Evolutionary conservation across 1,284 basidiomycete species (phyloP).

Genomic region (Sanghuangporus baumii): DNA sequence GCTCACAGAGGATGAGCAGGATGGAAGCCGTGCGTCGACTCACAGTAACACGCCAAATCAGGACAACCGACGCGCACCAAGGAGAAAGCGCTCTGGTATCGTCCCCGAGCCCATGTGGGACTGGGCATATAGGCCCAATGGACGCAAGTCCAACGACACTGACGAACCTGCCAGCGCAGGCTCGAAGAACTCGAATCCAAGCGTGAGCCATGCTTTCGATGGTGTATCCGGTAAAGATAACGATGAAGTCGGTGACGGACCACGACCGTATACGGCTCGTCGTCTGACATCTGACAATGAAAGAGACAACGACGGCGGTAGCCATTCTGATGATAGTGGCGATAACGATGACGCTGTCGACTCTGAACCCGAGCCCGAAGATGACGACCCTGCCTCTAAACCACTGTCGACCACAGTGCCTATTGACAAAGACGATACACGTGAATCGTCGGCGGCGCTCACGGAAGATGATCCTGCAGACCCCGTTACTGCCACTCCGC

Average conservation of each 20-base stretch:
- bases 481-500: not conserved
- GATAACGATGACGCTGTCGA: conserved; percentile 5
- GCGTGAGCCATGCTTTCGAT: conserved; percentile 38
- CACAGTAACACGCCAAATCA: conserved; percentile 7
- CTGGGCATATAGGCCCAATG: conserved; percentile 53
- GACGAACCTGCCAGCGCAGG: conserved; percentile 25
- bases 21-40: conserved; percentile 12
- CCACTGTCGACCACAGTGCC: not conserved
- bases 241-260: conserved; percentile 11
- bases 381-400: conserved; percentile 20
- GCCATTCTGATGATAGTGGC: conserved; percentile 7
- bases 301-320: not conserved
- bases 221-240: conserved; percentile 26
- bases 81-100: conserved; percentile 58
- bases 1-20: conserved; percentile 71
- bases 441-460: conserved; percentile 20
- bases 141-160: conserved; percentile 19
- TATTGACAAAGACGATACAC: not conserved
- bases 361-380: conserved; percentile 17
- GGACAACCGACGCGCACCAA: conserved; percentile 29
- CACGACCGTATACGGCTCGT: not conserved
- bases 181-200: conserved; percentile 51
- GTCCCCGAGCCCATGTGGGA: conserved; percentile 75
- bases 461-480: conserved; percentile 24
- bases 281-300: conserved; percentile 6